Evolutionary conservation across 2,329 filamentous ascomycete species (phyloP).

Genomic region (Didymella segeticola): DNA sequence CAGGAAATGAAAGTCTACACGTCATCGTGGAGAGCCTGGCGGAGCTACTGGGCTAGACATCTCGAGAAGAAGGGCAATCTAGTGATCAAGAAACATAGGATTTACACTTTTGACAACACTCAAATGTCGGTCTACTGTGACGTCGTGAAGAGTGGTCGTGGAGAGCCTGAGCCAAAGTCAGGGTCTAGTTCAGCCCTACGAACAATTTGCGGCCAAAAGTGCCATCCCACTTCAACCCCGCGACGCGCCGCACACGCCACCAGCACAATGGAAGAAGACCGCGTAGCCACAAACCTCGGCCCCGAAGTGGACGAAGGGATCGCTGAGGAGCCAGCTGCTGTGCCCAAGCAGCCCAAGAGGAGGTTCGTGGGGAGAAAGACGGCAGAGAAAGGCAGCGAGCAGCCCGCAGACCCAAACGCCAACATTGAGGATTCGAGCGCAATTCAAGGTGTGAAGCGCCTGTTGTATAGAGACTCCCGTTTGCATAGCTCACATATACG

Average conservation of each 20-base stretch:
- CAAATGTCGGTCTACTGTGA: neutral
- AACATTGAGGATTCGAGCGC: conserved; percentile 68
- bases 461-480: neutral
- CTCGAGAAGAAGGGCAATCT: neutral
- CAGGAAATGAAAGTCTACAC: neutral
- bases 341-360: conserved; percentile 79
- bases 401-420: conserved; percentile 44
- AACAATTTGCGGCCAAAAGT: conserved; percentile 19
- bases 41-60: neutral
- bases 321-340: conserved; percentile 56
- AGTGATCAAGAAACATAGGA: too few relatives aligned
- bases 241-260: conserved; percentile 18
- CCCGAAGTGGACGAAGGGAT: conserved; percentile 71
- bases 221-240: conserved; percentile 26
- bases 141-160: conserved; percentile 4
- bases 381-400: conserved; percentile 64
- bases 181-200: conserved; percentile 21
- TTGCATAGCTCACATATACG: conserved; percentile 7
- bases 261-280: conserved; percentile 74
- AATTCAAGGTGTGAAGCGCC: conserved; percentile 67
- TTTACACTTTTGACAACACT: too few relatives aligned
- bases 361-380: conserved; percentile 87
- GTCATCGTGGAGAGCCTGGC: neutral
- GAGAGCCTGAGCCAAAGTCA: neutral
- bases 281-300: conserved; percentile 73